Conservation (phyloP, 805 yeast genomes). For the Kodamaea kaohsiungensis region DNA sequence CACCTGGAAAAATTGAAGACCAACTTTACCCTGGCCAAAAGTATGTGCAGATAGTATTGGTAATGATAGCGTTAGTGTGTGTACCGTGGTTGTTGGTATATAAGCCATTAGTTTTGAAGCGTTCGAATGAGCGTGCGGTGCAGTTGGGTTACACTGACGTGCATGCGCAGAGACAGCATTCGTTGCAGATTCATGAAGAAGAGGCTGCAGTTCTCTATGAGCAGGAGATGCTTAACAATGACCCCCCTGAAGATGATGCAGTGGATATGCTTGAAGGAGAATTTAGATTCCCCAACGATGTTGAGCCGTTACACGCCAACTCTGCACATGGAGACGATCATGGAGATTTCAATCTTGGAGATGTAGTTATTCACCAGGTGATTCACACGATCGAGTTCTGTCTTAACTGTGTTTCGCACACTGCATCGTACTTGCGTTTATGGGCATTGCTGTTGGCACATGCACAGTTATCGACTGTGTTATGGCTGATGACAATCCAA, state of each 20-base stretch:
- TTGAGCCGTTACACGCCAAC: constrained; percentile 33
- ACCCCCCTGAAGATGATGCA: constrained; percentile 18
- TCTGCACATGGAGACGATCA: constrained; percentile 51
- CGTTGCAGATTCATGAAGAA: constrained; percentile 41
- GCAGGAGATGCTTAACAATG: constrained; percentile 15
- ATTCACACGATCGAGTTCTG: constrained; percentile 98
- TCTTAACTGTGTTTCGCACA: constrained; percentile 95
- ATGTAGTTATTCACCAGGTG: constrained; percentile 93
- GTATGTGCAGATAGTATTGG: constrained; percentile 66
- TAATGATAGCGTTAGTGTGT: constrained; percentile 78
- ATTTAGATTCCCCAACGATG: constrained; percentile 36
- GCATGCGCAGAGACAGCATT: constrained; percentile 30
- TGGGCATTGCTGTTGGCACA: constrained; percentile 98
- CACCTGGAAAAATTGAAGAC: constrained; percentile 88
- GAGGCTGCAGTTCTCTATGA: constrained; percentile 25
- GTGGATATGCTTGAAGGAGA: constrained; percentile 40
- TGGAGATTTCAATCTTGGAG: constrained; percentile 74
- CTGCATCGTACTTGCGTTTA: constrained; percentile 92
- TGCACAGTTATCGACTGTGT: constrained; percentile 90
- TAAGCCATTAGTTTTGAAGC: constrained; percentile 76
- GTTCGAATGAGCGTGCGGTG: constrained; percentile 51
- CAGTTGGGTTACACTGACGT: constrained; percentile 41
- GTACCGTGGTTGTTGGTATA: constrained; percentile 89
- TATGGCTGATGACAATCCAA: constrained; percentile 94
- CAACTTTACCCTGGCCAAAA: constrained; percentile 80